Percentiles rank a stretch among this genome's conserved stretches.
phyloP scores from a whole-genome alignment of 73 alveolate genomes.

The Stentor coeruleus region DNA sequence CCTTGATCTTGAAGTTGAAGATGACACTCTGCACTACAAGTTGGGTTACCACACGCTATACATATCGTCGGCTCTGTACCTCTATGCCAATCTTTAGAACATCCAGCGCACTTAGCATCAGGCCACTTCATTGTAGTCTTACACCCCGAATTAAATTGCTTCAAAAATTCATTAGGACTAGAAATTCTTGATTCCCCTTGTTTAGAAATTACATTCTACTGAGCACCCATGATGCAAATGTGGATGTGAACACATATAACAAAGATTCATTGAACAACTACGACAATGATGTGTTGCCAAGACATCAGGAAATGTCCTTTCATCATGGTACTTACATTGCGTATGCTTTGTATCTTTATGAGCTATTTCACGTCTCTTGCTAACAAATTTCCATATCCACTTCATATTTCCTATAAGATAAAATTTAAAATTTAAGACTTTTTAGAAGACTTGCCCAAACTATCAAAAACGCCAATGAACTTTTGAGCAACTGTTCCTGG shows the following conservation, averaged over 20 bases:
- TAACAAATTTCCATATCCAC: slow-evolving; percentile 10
- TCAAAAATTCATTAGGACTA: neutral
- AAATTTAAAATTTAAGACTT: slow-evolving; percentile 24
- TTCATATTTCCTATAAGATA: neutral
- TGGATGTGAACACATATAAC: slow-evolving; percentile 1
- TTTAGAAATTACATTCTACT: neutral
- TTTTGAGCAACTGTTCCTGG: too few species aligned
- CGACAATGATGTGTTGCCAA: neutral
- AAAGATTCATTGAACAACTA: neutral
- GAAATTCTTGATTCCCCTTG: neutral
- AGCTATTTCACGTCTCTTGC: neutral
- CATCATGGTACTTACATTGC: slow-evolving; percentile 6
- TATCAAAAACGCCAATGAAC: too few species aligned
- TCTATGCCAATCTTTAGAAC: neutral
- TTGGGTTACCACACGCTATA: slow-evolving; percentile 13
- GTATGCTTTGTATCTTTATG: neutral
- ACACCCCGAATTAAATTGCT: neutral
- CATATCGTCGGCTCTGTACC: slow-evolving; percentile 25
- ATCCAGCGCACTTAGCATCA: neutral
- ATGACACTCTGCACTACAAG: slow-evolving; percentile 20
- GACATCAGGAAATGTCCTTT: slow-evolving; percentile 1
- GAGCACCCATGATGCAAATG: slow-evolving; percentile 19
- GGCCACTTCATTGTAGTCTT: neutral
- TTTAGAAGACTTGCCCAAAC: too few species aligned
- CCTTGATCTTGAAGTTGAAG: neutral